Percentiles rank a stretch among this genome's conserved stretches.
Conservation (phyloP, 2,329 filamentous ascomycete species). For the Neonectria faginata region DNA sequence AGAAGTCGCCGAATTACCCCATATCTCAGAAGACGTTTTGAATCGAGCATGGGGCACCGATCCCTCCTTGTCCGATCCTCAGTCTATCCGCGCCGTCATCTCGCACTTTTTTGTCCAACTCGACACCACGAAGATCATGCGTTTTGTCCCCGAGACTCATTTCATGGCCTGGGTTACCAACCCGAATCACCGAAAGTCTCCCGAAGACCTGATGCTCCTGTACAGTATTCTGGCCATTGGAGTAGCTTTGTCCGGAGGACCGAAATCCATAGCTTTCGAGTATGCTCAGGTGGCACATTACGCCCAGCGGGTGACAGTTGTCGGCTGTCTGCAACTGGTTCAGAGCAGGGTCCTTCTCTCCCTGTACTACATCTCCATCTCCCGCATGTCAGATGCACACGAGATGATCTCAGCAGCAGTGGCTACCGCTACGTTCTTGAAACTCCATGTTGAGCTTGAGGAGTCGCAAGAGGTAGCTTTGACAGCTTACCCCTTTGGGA, state of each 20-base stretch:
- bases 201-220: conserved; percentile 60
- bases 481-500: conserved; percentile 64
- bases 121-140: conserved; percentile 56
- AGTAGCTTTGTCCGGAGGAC: conserved; percentile 53
- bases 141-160: conserved; percentile 55
- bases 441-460: conserved; percentile 72
- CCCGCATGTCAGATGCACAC: conserved; percentile 69
- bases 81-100: conserved; percentile 54
- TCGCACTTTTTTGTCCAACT: conserved; percentile 58
- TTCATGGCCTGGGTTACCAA: conserved; percentile 54
- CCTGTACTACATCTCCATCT: conserved; percentile 73
- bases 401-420: conserved; percentile 74
- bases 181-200: conserved; percentile 51
- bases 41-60: conserved; percentile 63
- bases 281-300: conserved; percentile 67
- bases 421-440: conserved; percentile 68
- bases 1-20: conserved; percentile 55
- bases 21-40: conserved; percentile 62
- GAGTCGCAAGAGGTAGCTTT: conserved; percentile 55
- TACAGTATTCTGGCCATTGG: conserved; percentile 59
- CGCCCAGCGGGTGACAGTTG: conserved; percentile 55
- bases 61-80: conserved; percentile 59
- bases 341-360: conserved; percentile 76
- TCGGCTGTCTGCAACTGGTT: conserved; percentile 67
- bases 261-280: conserved; percentile 52